Conservation (phyloP, 2,329 filamentous ascomycete genomes). For the Calonectria naviculata region DNA sequence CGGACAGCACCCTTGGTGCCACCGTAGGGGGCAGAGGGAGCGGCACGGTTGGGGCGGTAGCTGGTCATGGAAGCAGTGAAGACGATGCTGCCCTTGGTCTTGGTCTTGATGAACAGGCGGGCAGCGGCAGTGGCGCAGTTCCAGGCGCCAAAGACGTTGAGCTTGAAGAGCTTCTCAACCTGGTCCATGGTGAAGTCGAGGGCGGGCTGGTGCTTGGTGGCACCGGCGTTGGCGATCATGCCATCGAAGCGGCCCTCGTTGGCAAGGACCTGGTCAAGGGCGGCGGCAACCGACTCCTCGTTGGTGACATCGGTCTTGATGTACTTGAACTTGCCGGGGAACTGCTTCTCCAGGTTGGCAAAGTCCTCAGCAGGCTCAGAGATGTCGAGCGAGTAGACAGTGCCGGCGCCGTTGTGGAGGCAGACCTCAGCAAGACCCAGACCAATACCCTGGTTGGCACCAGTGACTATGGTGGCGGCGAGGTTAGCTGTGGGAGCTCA, state of each 20-base stretch:
- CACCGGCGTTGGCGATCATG: slow-evolving; percentile 62
- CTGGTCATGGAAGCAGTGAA: slow-evolving; percentile 61
- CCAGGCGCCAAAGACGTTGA: slow-evolving; percentile 53
- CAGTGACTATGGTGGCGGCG: slow-evolving; percentile 45
- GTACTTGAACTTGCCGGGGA: slow-evolving; percentile 55
- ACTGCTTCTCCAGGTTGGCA: slow-evolving; percentile 48
- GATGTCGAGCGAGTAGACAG: slow-evolving; percentile 41
- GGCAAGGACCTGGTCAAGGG: slow-evolving; percentile 53
- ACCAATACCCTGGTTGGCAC: slow-evolving; percentile 57
- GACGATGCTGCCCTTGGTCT: slow-evolving; percentile 51
- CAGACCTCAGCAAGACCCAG: slow-evolving; percentile 59
- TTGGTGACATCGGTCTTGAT: slow-evolving; percentile 58
- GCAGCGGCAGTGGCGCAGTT: slow-evolving; percentile 58
- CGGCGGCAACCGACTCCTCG: slow-evolving; percentile 52
- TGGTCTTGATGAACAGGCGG: slow-evolving; percentile 51
- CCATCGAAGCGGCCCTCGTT: slow-evolving; percentile 55
- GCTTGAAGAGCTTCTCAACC: slow-evolving; percentile 50
- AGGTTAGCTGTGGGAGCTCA: background rate
- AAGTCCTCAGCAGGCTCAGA: slow-evolving; percentile 40
- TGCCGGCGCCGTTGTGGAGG: slow-evolving; percentile 54
- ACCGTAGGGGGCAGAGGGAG: slow-evolving; percentile 55
- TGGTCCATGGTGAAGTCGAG: slow-evolving; percentile 52
- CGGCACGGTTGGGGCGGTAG: slow-evolving; percentile 58
- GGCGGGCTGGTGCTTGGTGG: slow-evolving; percentile 63
- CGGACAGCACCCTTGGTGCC: slow-evolving; percentile 56